Conservation (phyloP, 768 basidiomycete species). For the Boletellus emodensis region DNA sequence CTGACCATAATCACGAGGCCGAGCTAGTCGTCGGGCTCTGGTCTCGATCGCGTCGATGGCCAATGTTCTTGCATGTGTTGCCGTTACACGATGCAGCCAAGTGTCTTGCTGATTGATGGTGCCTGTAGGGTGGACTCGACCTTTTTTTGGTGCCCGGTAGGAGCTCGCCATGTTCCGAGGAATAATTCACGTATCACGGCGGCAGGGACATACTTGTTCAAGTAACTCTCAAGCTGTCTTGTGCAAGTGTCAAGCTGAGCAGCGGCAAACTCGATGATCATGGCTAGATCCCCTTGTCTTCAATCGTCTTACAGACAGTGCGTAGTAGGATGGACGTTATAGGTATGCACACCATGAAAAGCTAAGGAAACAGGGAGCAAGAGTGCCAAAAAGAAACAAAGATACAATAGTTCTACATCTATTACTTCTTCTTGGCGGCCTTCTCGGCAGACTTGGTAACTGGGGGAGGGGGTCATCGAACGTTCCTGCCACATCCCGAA, state of each 20-base stretch:
- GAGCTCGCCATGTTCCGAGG: too few species aligned
- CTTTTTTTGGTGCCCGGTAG: too few species aligned
- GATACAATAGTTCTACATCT: slow-evolving; percentile 68
- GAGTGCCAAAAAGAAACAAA: slow-evolving; percentile 45
- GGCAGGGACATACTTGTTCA: too few species aligned
- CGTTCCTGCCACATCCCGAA: background rate
- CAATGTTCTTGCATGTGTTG: too few species aligned
- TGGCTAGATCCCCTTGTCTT: slow-evolving; percentile 31
- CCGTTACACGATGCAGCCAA: too few species aligned
- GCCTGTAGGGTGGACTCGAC: too few species aligned
- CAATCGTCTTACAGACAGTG: slow-evolving; percentile 48
- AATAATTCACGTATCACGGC: too few species aligned
- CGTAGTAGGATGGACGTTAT: slow-evolving; percentile 33
- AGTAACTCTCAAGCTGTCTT: too few species aligned
- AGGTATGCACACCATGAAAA: slow-evolving; percentile 33
- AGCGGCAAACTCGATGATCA: slow-evolving; percentile 4
- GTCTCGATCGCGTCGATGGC: too few species aligned
- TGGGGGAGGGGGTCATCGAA: slow-evolving; percentile 27
- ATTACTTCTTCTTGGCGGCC: slow-evolving; percentile 93
- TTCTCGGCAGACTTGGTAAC: slow-evolving; percentile 97
- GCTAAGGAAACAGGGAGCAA: slow-evolving; percentile 38
- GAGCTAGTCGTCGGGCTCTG: too few species aligned
- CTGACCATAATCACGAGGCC: too few species aligned
- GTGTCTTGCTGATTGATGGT: too few species aligned
- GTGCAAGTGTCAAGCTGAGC: background rate